These are phyloP conservation scores for Aspergillus bertholletiae DNA, from an alignment of 495 filamentous ascomycete genomes.

Conservation along the genomic window DNA sequence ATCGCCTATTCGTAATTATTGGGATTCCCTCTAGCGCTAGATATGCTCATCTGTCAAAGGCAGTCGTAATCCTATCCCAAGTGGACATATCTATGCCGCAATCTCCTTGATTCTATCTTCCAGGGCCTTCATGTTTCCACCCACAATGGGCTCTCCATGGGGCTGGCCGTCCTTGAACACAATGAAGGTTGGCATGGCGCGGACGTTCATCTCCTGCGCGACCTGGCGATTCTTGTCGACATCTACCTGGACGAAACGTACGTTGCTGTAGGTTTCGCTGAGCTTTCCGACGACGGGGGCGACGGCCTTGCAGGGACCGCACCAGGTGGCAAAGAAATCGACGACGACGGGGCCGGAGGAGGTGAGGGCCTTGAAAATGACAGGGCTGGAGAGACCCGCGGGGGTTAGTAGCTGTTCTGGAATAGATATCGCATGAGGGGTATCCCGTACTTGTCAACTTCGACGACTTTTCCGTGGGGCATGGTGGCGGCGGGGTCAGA, in stretches of 20 bases:
- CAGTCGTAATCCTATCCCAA: no score
- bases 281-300: constrained; percentile 69
- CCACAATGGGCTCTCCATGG: constrained; percentile 5
- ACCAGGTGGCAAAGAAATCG: constrained; percentile 59
- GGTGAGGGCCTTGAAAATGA: constrained; percentile 44
- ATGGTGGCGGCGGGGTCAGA: constrained; percentile 7
- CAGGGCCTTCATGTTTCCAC: constrained; percentile 13
- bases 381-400: constrained; percentile 4
- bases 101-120: constrained; percentile 8
- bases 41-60: no score
- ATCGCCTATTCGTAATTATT: no score
- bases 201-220: constrained; percentile 65
- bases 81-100: not conserved
- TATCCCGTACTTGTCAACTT: constrained; percentile 12
- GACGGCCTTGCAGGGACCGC: constrained; percentile 65
- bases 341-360: constrained; percentile 36
- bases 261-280: constrained; percentile 43
- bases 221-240: constrained; percentile 73
- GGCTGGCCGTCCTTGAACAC: constrained; percentile 68
- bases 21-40: no score
- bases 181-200: constrained; percentile 84
- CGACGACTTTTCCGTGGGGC: constrained; percentile 15
- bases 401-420: not conserved
- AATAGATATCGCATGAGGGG: not conserved
- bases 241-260: constrained; percentile 78